Conservation (phyloP, 2,329 filamentous ascomycete species). For the Fusarium nanum region DNA sequence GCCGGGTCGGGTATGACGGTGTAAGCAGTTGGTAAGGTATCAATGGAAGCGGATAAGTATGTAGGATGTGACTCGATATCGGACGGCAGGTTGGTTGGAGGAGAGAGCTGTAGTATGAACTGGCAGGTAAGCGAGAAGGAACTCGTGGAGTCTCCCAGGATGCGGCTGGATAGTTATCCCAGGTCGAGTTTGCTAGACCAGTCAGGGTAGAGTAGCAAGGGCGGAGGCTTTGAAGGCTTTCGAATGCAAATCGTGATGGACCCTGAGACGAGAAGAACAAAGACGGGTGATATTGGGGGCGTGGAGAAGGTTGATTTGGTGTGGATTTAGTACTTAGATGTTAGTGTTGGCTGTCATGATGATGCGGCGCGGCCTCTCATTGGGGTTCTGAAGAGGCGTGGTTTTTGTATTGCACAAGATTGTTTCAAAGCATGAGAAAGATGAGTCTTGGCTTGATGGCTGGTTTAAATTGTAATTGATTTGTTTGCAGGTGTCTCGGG, state of each 20-base stretch:
- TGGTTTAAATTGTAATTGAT: not conserved
- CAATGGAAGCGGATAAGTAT: slow-evolving; percentile 20
- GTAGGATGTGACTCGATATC: not conserved
- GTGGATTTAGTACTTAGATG: slow-evolving; percentile 23
- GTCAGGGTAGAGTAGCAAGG: slow-evolving; percentile 8
- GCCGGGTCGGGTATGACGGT: slow-evolving; percentile 24
- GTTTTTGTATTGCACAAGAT: not conserved
- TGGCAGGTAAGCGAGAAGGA: slow-evolving; percentile 22
- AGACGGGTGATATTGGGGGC: slow-evolving; percentile 9
- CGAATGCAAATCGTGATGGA: slow-evolving; percentile 31
- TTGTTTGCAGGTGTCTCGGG: not conserved
- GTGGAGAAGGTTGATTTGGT: slow-evolving; percentile 6
- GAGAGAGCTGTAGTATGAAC: slow-evolving; percentile 6
- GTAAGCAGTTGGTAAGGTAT: slow-evolving; percentile 24
- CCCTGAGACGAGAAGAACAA: slow-evolving; percentile 25
- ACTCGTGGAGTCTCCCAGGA: slow-evolving; percentile 13
- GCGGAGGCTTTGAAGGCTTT: slow-evolving; percentile 14
- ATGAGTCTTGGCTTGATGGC: not conserved
- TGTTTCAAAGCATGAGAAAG: not conserved
- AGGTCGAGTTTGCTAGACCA: slow-evolving; percentile 2
- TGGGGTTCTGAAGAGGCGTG: not conserved
- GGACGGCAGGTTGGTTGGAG: not conserved
- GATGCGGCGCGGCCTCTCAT: not conserved
- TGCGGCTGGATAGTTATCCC: slow-evolving; percentile 32
- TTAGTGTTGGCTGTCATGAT: slow-evolving; percentile 6